These are phyloP conservation scores for Aristolochia fimbriata DNA, from an alignment of 164 flowering plant species.

Conservation along the genomic window DNA sequence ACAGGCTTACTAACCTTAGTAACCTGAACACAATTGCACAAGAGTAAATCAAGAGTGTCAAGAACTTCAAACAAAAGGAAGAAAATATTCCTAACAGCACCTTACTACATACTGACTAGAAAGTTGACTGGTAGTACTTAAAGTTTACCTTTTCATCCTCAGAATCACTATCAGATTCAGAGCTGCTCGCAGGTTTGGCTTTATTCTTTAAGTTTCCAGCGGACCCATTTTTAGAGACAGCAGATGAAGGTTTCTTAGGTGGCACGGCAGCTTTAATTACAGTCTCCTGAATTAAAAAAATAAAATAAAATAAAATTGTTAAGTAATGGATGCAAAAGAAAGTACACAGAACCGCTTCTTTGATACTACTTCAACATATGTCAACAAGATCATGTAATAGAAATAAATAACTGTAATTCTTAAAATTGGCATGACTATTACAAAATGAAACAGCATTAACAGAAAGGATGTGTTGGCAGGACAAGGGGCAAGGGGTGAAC, in stretches of 20 bases:
- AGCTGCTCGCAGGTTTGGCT: constrained; percentile 15
- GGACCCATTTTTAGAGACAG: constrained; percentile 21
- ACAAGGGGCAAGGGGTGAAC: too few species aligned
- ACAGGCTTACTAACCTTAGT: constrained; percentile 12
- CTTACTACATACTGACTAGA: too few species aligned
- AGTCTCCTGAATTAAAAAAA: constrained; percentile 18
- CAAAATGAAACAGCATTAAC: too few species aligned
- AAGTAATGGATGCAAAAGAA: too few species aligned
- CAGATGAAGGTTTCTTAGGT: constrained; percentile 7
- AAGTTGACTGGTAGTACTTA: neutral
- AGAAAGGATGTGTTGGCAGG: too few species aligned
- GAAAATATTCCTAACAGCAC: neutral
- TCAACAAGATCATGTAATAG: too few species aligned
- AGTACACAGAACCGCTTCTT: too few species aligned
- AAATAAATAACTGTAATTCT: too few species aligned
- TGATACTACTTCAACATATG: too few species aligned
- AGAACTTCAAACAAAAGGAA: neutral
- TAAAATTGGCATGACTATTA: too few species aligned
- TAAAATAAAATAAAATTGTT: too few species aligned
- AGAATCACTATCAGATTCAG: constrained; percentile 17
- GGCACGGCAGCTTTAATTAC: constrained; percentile 6
- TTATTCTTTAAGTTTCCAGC: constrained; percentile 13
- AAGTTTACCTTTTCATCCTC: constrained; percentile 23
- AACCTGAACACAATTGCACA: constrained; percentile 8
- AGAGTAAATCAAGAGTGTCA: neutral